phyloP scores from a whole-genome alignment of 192 early-diverging fungal species.

The Borealophlyctis nickersoniae region DNA sequence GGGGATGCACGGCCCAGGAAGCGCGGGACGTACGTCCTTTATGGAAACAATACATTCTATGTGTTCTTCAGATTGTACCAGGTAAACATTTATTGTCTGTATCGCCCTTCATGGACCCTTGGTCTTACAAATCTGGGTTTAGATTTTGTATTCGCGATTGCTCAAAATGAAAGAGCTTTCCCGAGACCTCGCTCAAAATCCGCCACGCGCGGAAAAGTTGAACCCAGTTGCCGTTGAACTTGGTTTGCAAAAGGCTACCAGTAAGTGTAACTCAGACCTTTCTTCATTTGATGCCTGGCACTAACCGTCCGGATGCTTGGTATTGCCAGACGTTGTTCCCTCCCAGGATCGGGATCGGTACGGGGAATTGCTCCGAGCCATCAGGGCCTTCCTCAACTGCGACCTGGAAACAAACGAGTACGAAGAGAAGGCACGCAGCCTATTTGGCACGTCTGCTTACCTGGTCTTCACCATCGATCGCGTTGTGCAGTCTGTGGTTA shows the following conservation, averaged over 20 bases:
- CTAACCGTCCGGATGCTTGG: too few relatives aligned
- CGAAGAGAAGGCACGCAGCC: slow-evolving; percentile 80
- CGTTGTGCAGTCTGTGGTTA: slow-evolving; percentile 73
- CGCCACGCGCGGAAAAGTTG: slow-evolving; percentile 48
- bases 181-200: slow-evolving; percentile 49
- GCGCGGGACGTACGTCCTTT: slow-evolving; percentile 63
- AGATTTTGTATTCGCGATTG: slow-evolving; percentile 85
- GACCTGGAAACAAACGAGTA: slow-evolving; percentile 77
- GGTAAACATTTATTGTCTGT: slow-evolving; percentile 40
- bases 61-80: slow-evolving; percentile 84
- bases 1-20: slow-evolving; percentile 11
- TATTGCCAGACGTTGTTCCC: too few relatives aligned
- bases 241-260: slow-evolving; percentile 35
- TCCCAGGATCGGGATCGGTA: slow-evolving; percentile 62
- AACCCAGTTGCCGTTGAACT: slow-evolving; percentile 61
- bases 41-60: slow-evolving; percentile 83
- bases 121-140: slow-evolving; percentile 4
- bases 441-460: slow-evolving; percentile 90
- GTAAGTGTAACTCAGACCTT: too few relatives aligned
- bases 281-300: too few relatives aligned
- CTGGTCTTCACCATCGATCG: slow-evolving; percentile 88
- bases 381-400: slow-evolving; percentile 74
- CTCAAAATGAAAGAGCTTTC: slow-evolving; percentile 74
- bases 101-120: not conserved
- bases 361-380: slow-evolving; percentile 66